phyloP scores from a whole-genome alignment of 176 grass and related monocot species.

The Metroxylon sagu region DNA sequence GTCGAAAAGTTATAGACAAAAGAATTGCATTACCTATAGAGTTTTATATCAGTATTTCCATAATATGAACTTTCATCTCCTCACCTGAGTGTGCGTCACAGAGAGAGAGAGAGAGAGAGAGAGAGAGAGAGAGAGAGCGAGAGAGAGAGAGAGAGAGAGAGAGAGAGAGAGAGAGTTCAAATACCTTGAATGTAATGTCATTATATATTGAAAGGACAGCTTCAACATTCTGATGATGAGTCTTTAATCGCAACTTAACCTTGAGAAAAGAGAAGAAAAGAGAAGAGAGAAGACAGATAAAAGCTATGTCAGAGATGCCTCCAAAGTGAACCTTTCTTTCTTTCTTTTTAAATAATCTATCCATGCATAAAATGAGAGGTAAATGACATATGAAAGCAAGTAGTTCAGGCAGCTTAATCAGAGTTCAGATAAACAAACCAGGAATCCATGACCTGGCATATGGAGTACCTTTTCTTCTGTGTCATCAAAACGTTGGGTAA shows the following conservation, averaged over 20 bases:
- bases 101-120: not conserved
- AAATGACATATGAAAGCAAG: too few species aligned
- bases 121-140: not conserved
- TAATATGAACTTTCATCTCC: too few species aligned
- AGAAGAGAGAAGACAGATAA: conserved; percentile 1
- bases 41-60: too few species aligned
- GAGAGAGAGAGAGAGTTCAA: not conserved
- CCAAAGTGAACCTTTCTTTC: too few species aligned
- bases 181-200: conserved; percentile 51
- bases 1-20: too few species aligned
- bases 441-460: not conserved
- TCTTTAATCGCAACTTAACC: conserved; percentile 85
- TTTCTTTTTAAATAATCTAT: too few species aligned
- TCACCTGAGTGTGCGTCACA: too few species aligned
- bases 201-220: conserved; percentile 72
- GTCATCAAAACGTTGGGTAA: conserved; percentile 91
- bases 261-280: conserved; percentile 20
- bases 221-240: conserved; percentile 85
- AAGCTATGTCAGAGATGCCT: not conserved
- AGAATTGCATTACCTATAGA: too few species aligned
- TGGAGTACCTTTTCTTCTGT: conserved; percentile 96
- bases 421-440: too few species aligned
- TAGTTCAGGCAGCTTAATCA: too few species aligned
- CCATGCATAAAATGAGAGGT: too few species aligned
- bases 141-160: not conserved